These are phyloP conservation scores for Globisporangium spinosum DNA, from an alignment of 352 stramenopile genomes.

Conservation along the genomic window DNA sequence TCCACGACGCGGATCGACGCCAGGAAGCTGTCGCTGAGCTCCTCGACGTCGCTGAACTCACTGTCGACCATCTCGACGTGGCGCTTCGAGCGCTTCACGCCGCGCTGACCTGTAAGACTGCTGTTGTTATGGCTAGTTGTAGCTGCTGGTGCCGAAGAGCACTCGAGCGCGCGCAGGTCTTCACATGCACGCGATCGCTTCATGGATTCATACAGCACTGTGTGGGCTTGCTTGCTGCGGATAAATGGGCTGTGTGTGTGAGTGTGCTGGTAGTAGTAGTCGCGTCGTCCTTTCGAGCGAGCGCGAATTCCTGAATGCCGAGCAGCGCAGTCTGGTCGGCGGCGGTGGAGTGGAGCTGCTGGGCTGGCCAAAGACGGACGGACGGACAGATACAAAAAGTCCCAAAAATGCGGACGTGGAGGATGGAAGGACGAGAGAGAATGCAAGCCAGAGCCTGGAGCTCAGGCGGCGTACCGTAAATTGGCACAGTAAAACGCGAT, in stretches of 20 bases:
- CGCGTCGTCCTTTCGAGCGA: conserved; percentile 14
- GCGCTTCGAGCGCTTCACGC: conserved; percentile 17
- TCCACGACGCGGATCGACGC: neutral
- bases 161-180: conserved; percentile 56
- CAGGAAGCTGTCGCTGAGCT: conserved; percentile 13
- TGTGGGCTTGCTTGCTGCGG: neutral
- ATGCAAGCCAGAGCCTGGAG: neutral
- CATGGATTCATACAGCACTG: conserved; percentile 27
- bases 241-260: neutral
- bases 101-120: conserved; percentile 9
- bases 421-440: conserved; percentile 7
- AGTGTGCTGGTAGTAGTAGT: neutral
- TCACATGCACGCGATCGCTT: conserved; percentile 71
- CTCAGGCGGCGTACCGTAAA: neutral
- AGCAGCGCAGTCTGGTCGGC: neutral
- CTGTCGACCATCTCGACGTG: conserved; percentile 12
- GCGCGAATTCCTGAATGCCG: conserved; percentile 16
- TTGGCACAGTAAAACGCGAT: neutral
- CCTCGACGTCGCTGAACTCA: conserved; percentile 12
- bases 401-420: conserved; percentile 4
- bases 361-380: neutral
- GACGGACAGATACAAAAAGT: neutral
- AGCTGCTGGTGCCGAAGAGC: conserved; percentile 16
- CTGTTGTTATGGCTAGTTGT: neutral
- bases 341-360: neutral